Evolutionary conservation across 441 rosid species (phyloP), one percentile per base, ranked within the genome.

Genomic region (Populus hybrid): DNA sequence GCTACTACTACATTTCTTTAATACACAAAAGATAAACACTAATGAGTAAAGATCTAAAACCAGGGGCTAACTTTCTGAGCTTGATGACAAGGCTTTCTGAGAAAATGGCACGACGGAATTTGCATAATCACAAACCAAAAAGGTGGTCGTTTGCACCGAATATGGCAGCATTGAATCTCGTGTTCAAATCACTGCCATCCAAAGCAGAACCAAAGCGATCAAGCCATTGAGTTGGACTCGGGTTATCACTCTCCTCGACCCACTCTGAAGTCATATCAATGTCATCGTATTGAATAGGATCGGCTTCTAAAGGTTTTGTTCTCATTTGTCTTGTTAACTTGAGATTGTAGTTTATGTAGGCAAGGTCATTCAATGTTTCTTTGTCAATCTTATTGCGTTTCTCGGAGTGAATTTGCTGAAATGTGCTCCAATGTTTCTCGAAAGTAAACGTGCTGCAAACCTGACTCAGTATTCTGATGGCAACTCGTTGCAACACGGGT

Each of bases 181-280:
- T 92, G 79, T 91, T 94, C 89, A 91, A 81, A 82, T 94, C 93
- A 46, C 92, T 84, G 40, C 97, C 94, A 57, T 94, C 97, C 84
- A 92, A 69, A 36, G 90, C 81, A 4, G 97, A 84, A 35, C 94
- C 94, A 34, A 90, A 89, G 65, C 95, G 89, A 81, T 91, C 98
- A 2, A 91, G 92, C 98, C 97, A 92, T 81, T 92, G 97, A 0
- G 91, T 86, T 0, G 98, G 93, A 78, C 94, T 89, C 1, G 88
- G 87, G 77, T 82, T 91, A 63, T 92, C 97, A 2, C 82, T 83
- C 82, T 92, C 97, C 81, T 94, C 98, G 18, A 89, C 98, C 97
- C 98, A 94, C 76, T 94, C 98, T 7, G 97, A 94, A 69, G 94
- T 91, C 98, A 92, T 92, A 79, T 94, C 97, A 3, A 92, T 91